Base-by-base conservation (phyloP, 2,329 filamentous ascomycete species). In the Rhinocladiella mackenziei region DNA sequence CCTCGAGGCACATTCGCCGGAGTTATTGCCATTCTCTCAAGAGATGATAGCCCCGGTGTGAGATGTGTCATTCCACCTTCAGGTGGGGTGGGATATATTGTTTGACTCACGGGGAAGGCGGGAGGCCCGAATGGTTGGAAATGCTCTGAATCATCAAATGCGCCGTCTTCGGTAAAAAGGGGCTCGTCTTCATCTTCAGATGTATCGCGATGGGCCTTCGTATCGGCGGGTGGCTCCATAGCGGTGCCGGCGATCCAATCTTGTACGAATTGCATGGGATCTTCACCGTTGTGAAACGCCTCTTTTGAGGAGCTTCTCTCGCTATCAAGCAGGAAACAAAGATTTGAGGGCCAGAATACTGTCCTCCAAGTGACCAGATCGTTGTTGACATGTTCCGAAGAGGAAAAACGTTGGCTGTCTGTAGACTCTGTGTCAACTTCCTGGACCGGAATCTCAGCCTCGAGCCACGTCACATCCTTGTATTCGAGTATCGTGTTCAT, bases 21-120 rank as follows among this genome's bases (percentile, higher is more conserved):
- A 10, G 58, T 58, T 22, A 51, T 51, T 4, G 50, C 50, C 29
- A 63, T 61, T 5, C 51, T 50, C 30, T 68, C 65, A 8, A 61
- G 51, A 29, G 60, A 50, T 22, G 55, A 56, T 4, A 57, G 15
- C 15, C 58, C 56, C 28, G 60, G 62, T 5, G 60, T 49, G 4
- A 59, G 56, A 36, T 64, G 56, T 15, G 58, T 58, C 9, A 62
- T 55, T 44, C 67, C 59, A n/a, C 68, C 71, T 47, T 75, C 74
- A 39, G 74, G 73, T 4, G 74, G 74, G 5, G 74, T 77, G 9
- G 73, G 74, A 59, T 77, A 76, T 20, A 77, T 70, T n/a, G 45
- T 49, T 31, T 54, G 53, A 28, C 44, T 51, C 9, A 36, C 25
- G n/a, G 51, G 40, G 45, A 57, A 56, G 9, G 43, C 32, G 10